Percentiles rank a stretch among this genome's conserved stretches.
Evolutionary conservation across 2,329 filamentous ascomycete genomes (phyloP).

Genomic region (Arachnomyces sp.): DNA sequence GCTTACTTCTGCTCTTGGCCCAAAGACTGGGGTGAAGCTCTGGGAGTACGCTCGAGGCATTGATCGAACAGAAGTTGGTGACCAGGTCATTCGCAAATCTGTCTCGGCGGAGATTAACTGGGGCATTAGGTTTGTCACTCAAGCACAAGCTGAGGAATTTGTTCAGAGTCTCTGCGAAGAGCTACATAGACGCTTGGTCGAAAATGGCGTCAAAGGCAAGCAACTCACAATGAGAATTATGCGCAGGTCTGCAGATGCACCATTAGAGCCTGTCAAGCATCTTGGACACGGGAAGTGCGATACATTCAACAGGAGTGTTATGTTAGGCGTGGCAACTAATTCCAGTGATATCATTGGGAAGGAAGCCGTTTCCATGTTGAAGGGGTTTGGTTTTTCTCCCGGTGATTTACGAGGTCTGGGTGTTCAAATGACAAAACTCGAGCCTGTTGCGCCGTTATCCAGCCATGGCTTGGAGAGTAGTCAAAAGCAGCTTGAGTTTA

Average conservation of each 20-base stretch:
- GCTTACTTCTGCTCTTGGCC: slow-evolving; percentile 65
- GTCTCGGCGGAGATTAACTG: slow-evolving; percentile 97
- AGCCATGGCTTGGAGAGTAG: slow-evolving; percentile 57
- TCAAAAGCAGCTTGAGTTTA: slow-evolving; percentile 71
- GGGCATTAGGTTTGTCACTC: slow-evolving; percentile 90
- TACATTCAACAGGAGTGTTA: slow-evolving; percentile 77
- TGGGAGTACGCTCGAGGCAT: slow-evolving; percentile 87
- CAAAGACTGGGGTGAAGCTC: slow-evolving; percentile 85
- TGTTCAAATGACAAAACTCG: slow-evolving; percentile 86
- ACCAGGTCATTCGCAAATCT: slow-evolving; percentile 78
- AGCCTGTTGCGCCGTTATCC: slow-evolving; percentile 57
- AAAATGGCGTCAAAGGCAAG: slow-evolving; percentile 77
- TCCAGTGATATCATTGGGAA: slow-evolving; percentile 61
- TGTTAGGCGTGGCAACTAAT: slow-evolving; percentile 79
- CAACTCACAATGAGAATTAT: slow-evolving; percentile 94
- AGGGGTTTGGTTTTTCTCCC: slow-evolving; percentile 72
- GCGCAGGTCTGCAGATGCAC: slow-evolving; percentile 75
- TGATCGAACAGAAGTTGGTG: slow-evolving; percentile 75
- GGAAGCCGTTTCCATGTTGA: slow-evolving; percentile 76
- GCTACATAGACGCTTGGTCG: slow-evolving; percentile 67
- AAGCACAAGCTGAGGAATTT: slow-evolving; percentile 90
- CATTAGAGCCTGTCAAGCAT: slow-evolving; percentile 84
- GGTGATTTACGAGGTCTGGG: slow-evolving; percentile 90
- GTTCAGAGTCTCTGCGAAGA: slow-evolving; percentile 77
- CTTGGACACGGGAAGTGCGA: slow-evolving; percentile 94